Conservation (phyloP, 2,329 filamentous ascomycete genomes). For the Chaetomium strumarium region DNA sequence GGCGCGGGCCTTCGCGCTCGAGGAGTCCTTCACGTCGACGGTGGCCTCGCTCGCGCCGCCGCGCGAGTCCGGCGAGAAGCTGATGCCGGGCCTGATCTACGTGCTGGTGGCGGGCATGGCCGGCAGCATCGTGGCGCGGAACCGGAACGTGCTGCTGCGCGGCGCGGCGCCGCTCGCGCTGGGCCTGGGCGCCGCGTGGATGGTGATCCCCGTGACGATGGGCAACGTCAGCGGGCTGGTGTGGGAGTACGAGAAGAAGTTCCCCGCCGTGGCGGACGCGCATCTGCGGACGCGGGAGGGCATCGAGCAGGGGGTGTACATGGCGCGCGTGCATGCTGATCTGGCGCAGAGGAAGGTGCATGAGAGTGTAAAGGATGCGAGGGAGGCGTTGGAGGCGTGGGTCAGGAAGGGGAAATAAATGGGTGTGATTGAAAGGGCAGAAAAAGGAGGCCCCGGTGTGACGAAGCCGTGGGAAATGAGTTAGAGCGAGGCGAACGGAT, state of each 20-base stretch:
- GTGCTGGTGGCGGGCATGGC: conserved; percentile 93
- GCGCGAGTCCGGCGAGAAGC: conserved; percentile 76
- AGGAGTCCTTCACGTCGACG: conserved; percentile 85
- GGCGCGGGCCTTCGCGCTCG: conserved; percentile 74
- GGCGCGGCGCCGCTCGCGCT: conserved; percentile 70
- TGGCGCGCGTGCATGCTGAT: conserved; percentile 67
- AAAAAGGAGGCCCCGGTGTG: not conserved
- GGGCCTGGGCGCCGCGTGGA: conserved; percentile 76
- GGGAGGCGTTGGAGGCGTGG: conserved; percentile 79
- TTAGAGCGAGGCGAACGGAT: conserved; percentile 2
- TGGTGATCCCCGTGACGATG: conserved; percentile 83
- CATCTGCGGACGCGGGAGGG: conserved; percentile 68
- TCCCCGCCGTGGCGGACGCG: conserved; percentile 74
- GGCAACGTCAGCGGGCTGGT: conserved; percentile 77
- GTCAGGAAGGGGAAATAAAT: conserved; percentile 79
- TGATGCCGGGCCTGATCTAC: conserved; percentile 87
- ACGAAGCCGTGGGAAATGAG: not conserved
- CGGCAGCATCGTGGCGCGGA: conserved; percentile 82
- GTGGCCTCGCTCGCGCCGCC: conserved; percentile 82
- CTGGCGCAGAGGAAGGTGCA: conserved; percentile 68
- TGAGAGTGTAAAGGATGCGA: conserved; percentile 69
- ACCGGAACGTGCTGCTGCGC: conserved; percentile 78
- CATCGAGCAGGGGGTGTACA: conserved; percentile 62
- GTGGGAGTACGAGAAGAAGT: conserved; percentile 89
- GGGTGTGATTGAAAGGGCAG: not conserved